Conservation (phyloP, 202 grass and related monocot genomes). For the Zizania palustris region DNA sequence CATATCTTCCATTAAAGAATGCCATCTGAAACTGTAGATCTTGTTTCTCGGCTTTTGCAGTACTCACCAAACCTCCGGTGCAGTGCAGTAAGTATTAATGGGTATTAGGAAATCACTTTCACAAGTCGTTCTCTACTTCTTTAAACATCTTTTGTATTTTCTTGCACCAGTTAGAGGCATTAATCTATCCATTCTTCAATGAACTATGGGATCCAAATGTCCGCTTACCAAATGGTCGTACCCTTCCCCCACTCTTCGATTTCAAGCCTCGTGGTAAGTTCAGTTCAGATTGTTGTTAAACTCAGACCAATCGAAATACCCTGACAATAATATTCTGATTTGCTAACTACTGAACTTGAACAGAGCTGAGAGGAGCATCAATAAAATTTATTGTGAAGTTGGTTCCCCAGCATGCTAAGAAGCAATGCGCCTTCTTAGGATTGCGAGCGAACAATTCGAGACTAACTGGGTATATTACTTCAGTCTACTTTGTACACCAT, state of each 20-base stretch:
- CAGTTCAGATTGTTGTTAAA: slow-evolving; percentile 20
- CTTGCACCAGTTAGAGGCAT: slow-evolving; percentile 61
- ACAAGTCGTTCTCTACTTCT: neutral
- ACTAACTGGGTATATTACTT: neutral
- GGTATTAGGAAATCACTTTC: neutral
- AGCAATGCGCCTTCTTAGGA: slow-evolving; percentile 56
- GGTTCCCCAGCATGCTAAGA: slow-evolving; percentile 78
- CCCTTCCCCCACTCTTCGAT: slow-evolving; percentile 77
- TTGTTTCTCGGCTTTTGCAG: slow-evolving; percentile 84
- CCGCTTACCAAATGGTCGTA: slow-evolving; percentile 68
- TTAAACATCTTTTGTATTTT: slow-evolving; percentile 5
- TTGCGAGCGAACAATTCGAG: slow-evolving; percentile 30
- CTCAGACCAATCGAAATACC: slow-evolving; percentile 13
- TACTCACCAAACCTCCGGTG: slow-evolving; percentile 86
- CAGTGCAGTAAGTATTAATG: slow-evolving; percentile 68
- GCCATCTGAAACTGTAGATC: slow-evolving; percentile 91
- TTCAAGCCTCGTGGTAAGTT: slow-evolving; percentile 77
- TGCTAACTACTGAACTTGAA: slow-evolving; percentile 32
- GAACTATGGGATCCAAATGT: slow-evolving; percentile 64
- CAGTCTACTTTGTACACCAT: slow-evolving; percentile 3
- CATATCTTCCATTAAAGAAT: slow-evolving; percentile 87
- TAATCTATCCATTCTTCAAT: slow-evolving; percentile 82
- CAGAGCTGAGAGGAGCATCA: slow-evolving; percentile 74
- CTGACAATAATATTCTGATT: slow-evolving; percentile 15
- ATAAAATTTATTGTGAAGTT: slow-evolving; percentile 61